Evolutionary conservation across 73 alveolate species (phyloP).

Genomic region (Urostyla sp.): DNA sequence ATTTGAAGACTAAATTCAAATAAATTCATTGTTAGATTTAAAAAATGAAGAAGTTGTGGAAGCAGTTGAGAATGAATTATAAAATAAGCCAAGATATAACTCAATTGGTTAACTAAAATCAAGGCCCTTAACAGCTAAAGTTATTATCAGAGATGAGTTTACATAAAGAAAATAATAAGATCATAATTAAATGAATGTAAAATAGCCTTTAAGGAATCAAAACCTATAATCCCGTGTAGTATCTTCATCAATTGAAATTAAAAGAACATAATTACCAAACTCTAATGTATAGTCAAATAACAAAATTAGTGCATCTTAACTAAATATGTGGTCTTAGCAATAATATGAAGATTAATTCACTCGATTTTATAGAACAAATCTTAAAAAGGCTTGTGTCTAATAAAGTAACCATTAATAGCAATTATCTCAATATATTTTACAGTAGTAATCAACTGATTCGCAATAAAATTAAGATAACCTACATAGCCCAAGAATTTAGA

Average conservation of each 20-base stretch:
- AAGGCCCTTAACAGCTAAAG: neutral
- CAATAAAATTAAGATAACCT: too few species aligned
- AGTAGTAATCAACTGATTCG: neutral
- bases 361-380: constrained; percentile 15
- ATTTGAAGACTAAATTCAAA: constrained; percentile 12
- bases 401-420: too few species aligned
- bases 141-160: too few species aligned
- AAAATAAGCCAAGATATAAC: neutral
- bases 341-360: constrained; percentile 21
- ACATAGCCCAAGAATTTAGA: neutral
- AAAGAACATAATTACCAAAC: neutral
- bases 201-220: neutral
- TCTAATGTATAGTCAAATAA: neutral
- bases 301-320: neutral
- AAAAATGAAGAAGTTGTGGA: constrained; percentile 17
- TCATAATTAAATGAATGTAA: neutral
- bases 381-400: neutral
- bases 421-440: neutral
- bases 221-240: neutral
- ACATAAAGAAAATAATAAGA: neutral
- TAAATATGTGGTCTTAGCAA: neutral
- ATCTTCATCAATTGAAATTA: neutral
- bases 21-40: constrained; percentile 2
- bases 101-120: neutral
- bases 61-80: constrained; percentile 17